Conservation (phyloP, 192 early-diverging fungal species). For the Mortierella claussenii region DNA sequence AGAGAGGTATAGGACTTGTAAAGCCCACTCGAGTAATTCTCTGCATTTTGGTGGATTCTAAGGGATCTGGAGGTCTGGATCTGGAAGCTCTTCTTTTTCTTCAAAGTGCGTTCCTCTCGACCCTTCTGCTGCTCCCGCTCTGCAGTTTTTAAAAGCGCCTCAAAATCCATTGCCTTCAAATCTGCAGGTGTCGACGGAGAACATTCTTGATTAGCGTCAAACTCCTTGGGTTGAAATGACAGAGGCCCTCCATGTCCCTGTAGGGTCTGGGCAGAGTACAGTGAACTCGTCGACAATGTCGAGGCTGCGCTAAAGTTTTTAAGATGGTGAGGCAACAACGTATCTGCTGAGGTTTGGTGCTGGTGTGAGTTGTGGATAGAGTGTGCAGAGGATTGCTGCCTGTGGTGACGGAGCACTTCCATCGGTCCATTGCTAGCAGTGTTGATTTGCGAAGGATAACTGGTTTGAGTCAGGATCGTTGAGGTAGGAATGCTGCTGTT, state of each 20-base stretch:
- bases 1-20: conserved; percentile 1
- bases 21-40: background rate
- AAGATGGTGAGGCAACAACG: conserved; percentile 22
- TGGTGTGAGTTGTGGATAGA: background rate
- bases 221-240: conserved; percentile 17
- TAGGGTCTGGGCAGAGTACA: conserved; percentile 18
- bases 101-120: conserved; percentile 24
- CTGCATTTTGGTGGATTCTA: conserved; percentile 2
- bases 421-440: background rate
- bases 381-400: conserved; percentile 6
- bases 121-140: conserved; percentile 43
- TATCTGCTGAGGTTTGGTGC: conserved; percentile 27
- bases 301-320: conserved; percentile 33
- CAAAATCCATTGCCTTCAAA: conserved; percentile 39
- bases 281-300: conserved; percentile 20
- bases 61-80: conserved; percentile 19
- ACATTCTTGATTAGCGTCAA: conserved; percentile 26
- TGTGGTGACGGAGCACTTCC: conserved; percentile 5
- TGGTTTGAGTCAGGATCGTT: conserved; percentile 13
- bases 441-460: background rate
- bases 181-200: conserved; percentile 29
- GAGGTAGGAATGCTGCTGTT: no score
- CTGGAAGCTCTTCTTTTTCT: conserved; percentile 39
- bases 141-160: conserved; percentile 29
- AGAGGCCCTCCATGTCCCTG: background rate